Evolutionary conservation across 495 filamentous ascomycete species (phyloP), one percentile per base, ranked within the genome.

Genomic region (Penicillium bovifimosum): DNA sequence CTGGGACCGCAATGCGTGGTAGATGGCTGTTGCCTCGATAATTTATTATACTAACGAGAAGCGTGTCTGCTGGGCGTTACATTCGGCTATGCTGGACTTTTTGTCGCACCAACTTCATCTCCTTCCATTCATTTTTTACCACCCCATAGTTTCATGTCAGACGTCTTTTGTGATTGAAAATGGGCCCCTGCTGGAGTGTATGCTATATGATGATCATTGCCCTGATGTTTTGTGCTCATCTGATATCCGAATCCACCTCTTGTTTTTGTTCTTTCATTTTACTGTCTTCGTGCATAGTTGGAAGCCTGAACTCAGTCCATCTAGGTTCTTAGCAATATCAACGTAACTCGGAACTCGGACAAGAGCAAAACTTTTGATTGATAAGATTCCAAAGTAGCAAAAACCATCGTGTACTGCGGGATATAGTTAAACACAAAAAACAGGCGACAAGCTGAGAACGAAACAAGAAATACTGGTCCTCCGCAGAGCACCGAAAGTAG

Each of bases 1-100:
- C 31, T 64, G 63, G 63, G 65, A 72, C 50, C 68, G 69, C 51
- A 68, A 70, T 66, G 68, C 66, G 42, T 69, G 64, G 65, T 70
- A 66, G 48, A 61, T 45, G 41, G 9, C 41, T 44, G 16, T 50
- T 6, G 28, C 32, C 28, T 43, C 24, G 3, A 28, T 13, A 13
- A 41, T 28, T 28, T 39, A 27, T 17, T 42, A 28, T 9, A 16
- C 35, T 54, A 53, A 47, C 24, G 45, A 47, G 45, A 47, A 50
- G 48, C 49, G 59, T 63, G 53, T 38, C 61, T 59, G 27, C 14
- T 43, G 27, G 41, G n/a, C 14, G 7, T 43, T 43, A 0, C 9
- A 29, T 43, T 43, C 3, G 14, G 27, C 27, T n/a, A 16, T 6
- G 5, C 9, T 16, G n/a, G 13, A 43, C 6, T 27, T 8, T 24